These are phyloP conservation scores for Sporisorium iseilematis-ciliati DNA, from an alignment of 1,284 basidiomycete species.

Conservation along the genomic window DNA sequence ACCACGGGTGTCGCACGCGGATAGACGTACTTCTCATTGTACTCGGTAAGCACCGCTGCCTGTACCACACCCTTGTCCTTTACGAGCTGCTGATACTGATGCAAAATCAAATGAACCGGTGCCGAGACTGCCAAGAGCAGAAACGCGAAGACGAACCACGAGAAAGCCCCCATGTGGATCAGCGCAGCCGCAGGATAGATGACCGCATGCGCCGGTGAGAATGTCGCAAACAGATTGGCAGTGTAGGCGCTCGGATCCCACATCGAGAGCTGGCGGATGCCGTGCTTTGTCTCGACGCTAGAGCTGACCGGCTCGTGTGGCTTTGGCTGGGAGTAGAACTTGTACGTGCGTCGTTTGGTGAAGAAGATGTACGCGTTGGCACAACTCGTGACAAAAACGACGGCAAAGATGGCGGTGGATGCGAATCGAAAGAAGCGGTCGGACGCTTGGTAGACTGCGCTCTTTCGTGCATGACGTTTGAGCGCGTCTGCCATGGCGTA, in stretches of 20 bases:
- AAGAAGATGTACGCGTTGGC: constrained; percentile 54
- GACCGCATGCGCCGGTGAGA: constrained; percentile 42
- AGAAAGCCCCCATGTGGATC: constrained; percentile 22
- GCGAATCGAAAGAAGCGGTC: constrained; percentile 47
- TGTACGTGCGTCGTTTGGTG: constrained; percentile 46
- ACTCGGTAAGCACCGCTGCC: constrained; percentile 57
- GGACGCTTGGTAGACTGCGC: constrained; percentile 32
- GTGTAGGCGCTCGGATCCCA: constrained; percentile 47
- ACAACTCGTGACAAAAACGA: constrained; percentile 31
- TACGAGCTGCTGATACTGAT: constrained; percentile 50
- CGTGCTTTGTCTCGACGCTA: constrained; percentile 35
- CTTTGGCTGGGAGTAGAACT: constrained; percentile 44
- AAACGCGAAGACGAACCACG: constrained; percentile 38
- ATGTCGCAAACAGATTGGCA: constrained; percentile 43
- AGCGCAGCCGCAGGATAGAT: constrained; percentile 34
- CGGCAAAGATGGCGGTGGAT: constrained; percentile 30
- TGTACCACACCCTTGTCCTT: constrained; percentile 53
- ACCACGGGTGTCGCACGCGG: constrained; percentile 51
- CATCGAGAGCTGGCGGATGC: constrained; percentile 43
- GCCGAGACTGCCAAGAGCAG: constrained; percentile 31
- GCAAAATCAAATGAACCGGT: constrained; percentile 42
- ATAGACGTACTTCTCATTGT: constrained; percentile 60
- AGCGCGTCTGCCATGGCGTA: constrained; percentile 49
- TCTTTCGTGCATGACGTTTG: constrained; percentile 38
- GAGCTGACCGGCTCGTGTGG: constrained; percentile 27